Conservation (phyloP, 805 yeast genomes). For the Vanderwaltozyma tropicalis region DNA sequence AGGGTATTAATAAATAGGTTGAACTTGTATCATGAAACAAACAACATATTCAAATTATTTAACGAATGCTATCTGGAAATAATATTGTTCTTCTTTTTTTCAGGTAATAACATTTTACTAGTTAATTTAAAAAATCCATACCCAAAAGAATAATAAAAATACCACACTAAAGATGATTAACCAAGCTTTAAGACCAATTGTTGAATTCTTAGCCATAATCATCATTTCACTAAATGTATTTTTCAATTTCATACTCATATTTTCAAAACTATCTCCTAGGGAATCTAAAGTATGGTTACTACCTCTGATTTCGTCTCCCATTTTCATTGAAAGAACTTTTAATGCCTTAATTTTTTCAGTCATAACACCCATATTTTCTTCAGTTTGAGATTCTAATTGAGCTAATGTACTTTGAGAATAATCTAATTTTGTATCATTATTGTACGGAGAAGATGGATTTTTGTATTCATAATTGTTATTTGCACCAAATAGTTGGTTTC, state of each 20-base stretch:
- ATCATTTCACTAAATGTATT: constrained; percentile 48
- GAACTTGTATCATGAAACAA: too few relatives aligned
- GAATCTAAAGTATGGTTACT: constrained; percentile 37
- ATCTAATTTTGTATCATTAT: constrained; percentile 30
- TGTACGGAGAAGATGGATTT: constrained; percentile 31
- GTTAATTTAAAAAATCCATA: constrained; percentile 32
- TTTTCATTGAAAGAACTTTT: constrained; percentile 44
- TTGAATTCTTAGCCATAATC: constrained; percentile 52
- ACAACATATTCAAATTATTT: too few relatives aligned
- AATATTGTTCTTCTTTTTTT: too few relatives aligned
- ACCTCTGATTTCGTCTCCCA: constrained; percentile 56
- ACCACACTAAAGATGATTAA: constrained; percentile 38
- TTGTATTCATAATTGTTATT: constrained; percentile 2
- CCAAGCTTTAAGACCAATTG: constrained; percentile 60
- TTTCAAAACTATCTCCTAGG: constrained; percentile 37
- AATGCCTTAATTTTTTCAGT: constrained; percentile 43
- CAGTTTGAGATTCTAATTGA: constrained; percentile 57
- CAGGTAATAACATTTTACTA: too few relatives aligned
- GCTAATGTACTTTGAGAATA: constrained; percentile 45
- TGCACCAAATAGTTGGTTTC: constrained; percentile 25
- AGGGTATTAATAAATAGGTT: too few relatives aligned
- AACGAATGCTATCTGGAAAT: too few relatives aligned
- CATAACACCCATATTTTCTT: constrained; percentile 41
- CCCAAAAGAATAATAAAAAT: constrained; percentile 40
- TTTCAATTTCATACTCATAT: constrained; percentile 37